These are phyloP conservation scores for Macrophomina pseudophaseolina DNA, from an alignment of 2,329 filamentous ascomycete genomes.

Conservation along the genomic window DNA sequence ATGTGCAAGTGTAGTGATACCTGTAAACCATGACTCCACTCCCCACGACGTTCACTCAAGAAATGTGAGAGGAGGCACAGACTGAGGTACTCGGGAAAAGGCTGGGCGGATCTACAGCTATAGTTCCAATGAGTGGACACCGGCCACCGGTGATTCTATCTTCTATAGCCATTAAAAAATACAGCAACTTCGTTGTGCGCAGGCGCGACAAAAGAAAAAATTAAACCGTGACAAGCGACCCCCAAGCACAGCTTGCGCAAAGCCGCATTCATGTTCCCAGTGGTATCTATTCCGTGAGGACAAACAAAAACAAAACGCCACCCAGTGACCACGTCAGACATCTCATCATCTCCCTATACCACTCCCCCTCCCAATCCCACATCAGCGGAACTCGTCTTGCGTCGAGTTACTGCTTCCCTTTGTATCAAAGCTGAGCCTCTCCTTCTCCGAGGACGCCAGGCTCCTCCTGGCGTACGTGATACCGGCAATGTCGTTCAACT, in stretches of 20 bases:
- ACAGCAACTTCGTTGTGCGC: too few relatives aligned
- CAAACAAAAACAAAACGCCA: not conserved
- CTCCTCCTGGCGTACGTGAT: not conserved
- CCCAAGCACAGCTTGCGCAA: not conserved
- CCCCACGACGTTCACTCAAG: too few relatives aligned
- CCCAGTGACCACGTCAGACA: not conserved
- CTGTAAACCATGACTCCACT: too few relatives aligned
- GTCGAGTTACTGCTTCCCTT: not conserved
- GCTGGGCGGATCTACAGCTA: too few relatives aligned
- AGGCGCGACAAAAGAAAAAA: not conserved
- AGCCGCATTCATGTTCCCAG: not conserved
- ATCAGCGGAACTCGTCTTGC: slow-evolving; percentile 7
- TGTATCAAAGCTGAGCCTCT: slow-evolving; percentile 7
- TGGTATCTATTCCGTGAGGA: not conserved
- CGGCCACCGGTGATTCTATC: too few relatives aligned
- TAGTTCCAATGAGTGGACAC: not conserved
- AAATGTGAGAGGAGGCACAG: too few relatives aligned
- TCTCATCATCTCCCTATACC: not conserved
- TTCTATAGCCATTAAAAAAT: too few relatives aligned
- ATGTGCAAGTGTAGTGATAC: too few relatives aligned
- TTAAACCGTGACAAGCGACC: not conserved
- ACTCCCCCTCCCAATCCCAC: not conserved
- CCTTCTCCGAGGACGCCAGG: slow-evolving; percentile 2
- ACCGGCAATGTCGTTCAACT: slow-evolving; percentile 6
- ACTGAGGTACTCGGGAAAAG: not conserved